Evolutionary conservation across 805 yeast genomes (phyloP).

Genomic region (Cyberlindnera bimundalis): DNA sequence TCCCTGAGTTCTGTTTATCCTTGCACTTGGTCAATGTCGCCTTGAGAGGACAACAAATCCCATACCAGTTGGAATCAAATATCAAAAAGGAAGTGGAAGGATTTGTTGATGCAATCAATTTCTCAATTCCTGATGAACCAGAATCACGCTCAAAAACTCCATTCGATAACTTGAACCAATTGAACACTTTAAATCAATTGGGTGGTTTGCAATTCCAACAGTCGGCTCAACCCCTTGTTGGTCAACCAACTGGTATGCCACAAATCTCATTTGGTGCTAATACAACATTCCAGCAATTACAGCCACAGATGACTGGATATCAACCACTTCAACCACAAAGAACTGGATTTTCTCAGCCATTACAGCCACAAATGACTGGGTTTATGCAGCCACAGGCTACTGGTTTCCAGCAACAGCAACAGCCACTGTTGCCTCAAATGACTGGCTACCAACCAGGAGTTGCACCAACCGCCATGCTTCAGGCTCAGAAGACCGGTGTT

Average conservation of each 20-base stretch:
- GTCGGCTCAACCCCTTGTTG: conserved; percentile 20
- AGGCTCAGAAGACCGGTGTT: conserved; percentile 64
- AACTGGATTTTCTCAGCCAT: conserved; percentile 27
- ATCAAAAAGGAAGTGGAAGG: conserved; percentile 82
- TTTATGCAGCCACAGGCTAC: conserved; percentile 33
- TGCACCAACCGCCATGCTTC: conserved; percentile 36
- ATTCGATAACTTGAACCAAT: conserved; percentile 36
- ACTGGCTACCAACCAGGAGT: conserved; percentile 28
- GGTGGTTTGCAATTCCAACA: conserved; percentile 32
- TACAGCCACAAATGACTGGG: conserved; percentile 34
- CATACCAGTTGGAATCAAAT: conserved; percentile 64
- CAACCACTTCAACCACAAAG: conserved; percentile 33
- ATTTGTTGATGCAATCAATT: conserved; percentile 84
- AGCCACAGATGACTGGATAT: conserved; percentile 33
- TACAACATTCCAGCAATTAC: conserved; percentile 31
- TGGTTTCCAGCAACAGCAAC: conserved; percentile 27
- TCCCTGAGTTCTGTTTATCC: conserved; percentile 93
- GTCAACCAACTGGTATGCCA: conserved; percentile 24
- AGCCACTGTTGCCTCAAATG: conserved; percentile 32
- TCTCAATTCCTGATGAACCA: conserved; percentile 60
- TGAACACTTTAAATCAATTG: conserved; percentile 32
- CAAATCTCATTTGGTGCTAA: conserved; percentile 23
- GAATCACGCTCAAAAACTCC: conserved; percentile 33
- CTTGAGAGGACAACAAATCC: conserved; percentile 74
- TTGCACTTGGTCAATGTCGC: conserved; percentile 81